phyloP scores from a whole-genome alignment of 2,329 filamentous ascomycete genomes.

The Diaporthe eres region DNA sequence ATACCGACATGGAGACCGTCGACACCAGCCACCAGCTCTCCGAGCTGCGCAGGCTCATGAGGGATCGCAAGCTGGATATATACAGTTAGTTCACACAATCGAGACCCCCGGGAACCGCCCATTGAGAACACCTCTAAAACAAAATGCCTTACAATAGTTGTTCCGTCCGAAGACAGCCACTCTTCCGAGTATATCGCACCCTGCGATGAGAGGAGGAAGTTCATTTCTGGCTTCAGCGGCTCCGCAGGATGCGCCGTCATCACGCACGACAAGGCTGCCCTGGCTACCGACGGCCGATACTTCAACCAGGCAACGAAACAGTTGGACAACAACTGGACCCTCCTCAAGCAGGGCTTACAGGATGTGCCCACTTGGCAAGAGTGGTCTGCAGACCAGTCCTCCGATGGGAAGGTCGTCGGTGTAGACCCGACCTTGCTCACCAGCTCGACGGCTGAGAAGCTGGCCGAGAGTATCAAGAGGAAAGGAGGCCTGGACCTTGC shows the following conservation, averaged over 20 bases:
- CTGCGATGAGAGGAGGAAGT: constrained; percentile 93
- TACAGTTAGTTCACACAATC: constrained; percentile 76
- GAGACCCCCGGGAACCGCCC: constrained; percentile 41
- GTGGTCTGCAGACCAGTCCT: constrained; percentile 90
- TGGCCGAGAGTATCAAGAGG: constrained; percentile 89
- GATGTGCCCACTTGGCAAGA: constrained; percentile 98
- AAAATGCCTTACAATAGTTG: constrained; percentile 70
- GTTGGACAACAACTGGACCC: constrained; percentile 89
- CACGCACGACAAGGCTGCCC: constrained; percentile 85
- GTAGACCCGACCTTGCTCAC: constrained; percentile 93
- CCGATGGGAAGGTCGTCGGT: constrained; percentile 87
- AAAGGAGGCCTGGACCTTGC: constrained; percentile 83
- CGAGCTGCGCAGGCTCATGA: constrained; percentile 88
- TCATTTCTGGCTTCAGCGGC: constrained; percentile 93
- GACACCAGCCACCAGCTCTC: constrained; percentile 83
- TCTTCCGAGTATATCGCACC: constrained; percentile 98
- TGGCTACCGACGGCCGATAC: constrained; percentile 96
- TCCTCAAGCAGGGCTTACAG: constrained; percentile 93
- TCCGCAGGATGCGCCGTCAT: constrained; percentile 95
- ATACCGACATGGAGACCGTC: constrained; percentile 77
- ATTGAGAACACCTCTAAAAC: constrained; percentile 53
- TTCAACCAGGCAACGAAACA: constrained; percentile 97
- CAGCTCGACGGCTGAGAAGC: constrained; percentile 72
- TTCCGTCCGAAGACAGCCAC: constrained; percentile 97
- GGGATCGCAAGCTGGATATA: constrained; percentile 86